phyloP scores from a whole-genome alignment of 768 basidiomycete species.

The Inosperma sp. region DNA sequence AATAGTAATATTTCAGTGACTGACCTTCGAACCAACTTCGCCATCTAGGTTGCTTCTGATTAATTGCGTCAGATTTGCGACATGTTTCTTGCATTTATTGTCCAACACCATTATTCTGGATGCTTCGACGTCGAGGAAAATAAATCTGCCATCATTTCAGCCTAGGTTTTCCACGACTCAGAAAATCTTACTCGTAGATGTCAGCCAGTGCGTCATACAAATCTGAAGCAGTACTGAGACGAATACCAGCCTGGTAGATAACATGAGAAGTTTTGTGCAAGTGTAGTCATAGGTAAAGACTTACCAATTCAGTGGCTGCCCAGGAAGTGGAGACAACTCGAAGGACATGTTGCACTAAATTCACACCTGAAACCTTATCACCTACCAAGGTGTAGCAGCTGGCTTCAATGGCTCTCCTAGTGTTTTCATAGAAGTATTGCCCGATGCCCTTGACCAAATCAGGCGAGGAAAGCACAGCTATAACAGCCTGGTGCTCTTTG shows the following conservation, averaged over 20 bases:
- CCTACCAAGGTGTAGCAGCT: conserved; percentile 57
- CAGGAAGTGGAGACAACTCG: conserved; percentile 63
- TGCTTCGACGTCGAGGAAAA: conserved; percentile 70
- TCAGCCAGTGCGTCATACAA: conserved; percentile 61
- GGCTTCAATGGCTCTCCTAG: conserved; percentile 49
- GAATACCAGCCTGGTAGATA: conserved; percentile 57
- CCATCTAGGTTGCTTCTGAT: conserved; percentile 51
- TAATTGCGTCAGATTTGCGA: conserved; percentile 48
- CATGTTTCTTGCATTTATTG: conserved; percentile 45
- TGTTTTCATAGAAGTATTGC: conserved; percentile 62
- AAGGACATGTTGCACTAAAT: conserved; percentile 67
- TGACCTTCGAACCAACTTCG: conserved; percentile 41
- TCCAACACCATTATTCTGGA: conserved; percentile 54
- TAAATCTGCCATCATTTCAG: conserved; percentile 43
- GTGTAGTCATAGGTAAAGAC: conserved; percentile 21
- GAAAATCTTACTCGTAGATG: conserved; percentile 57
- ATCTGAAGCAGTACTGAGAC: conserved; percentile 61
- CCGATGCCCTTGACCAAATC: conserved; percentile 49
- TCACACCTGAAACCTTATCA: conserved; percentile 48
- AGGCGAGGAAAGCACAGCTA: conserved; percentile 43
- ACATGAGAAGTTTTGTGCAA: conserved; percentile 5
- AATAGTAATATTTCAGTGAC: conserved; percentile 8
- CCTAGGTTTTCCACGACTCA: neutral
- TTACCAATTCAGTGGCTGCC: conserved; percentile 64
- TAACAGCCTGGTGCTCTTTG: conserved; percentile 46